Percentiles rank a stretch among this genome's conserved stretches.
These are phyloP conservation scores for Chaetomium sp. DNA, from an alignment of 2,329 filamentous ascomycete genomes.

Conservation along the genomic window DNA sequence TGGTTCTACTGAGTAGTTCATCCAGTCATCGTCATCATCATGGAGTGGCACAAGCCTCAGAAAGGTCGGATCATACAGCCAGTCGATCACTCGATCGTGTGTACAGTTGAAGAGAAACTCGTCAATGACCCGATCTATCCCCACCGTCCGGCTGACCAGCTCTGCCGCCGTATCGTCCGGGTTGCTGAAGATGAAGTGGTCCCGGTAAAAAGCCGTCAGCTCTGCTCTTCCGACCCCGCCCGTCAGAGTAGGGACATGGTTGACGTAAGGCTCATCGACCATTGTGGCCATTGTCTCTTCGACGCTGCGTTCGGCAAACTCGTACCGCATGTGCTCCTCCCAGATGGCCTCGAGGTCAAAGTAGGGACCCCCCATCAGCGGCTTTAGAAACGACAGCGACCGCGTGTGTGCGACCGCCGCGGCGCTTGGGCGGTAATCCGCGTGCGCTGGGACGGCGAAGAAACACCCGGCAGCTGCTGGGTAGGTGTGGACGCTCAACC, in stretches of 20 bases:
- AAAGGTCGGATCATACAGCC: conserved; percentile 54
- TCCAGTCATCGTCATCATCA: not conserved
- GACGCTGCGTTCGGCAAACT: conserved; percentile 69
- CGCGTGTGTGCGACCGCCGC: conserved; percentile 68
- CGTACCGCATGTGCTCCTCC: conserved; percentile 74
- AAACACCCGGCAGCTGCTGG: conserved; percentile 45
- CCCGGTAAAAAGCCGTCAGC: conserved; percentile 67
- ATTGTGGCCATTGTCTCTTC: conserved; percentile 79
- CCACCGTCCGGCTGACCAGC: conserved; percentile 70
- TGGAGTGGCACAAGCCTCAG: no score
- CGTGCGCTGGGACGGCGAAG: conserved; percentile 54
- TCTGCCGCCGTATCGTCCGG: conserved; percentile 67
- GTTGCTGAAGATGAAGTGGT: conserved; percentile 77
- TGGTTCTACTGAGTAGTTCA: no score
- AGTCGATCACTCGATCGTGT: conserved; percentile 64
- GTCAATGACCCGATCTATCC: conserved; percentile 70
- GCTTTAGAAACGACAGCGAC: conserved; percentile 66
- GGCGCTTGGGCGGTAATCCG: conserved; percentile 53
- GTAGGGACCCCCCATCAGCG: conserved; percentile 61
- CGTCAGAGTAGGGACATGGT: conserved; percentile 71
- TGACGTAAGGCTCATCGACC: conserved; percentile 78
- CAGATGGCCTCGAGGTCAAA: conserved; percentile 78
- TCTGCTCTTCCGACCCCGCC: conserved; percentile 68
- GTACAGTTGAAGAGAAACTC: conserved; percentile 69
- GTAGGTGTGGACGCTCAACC: conserved; percentile 45